Evolutionary conservation across 331 rosid genomes (phyloP), one percentile per base, ranked within the genome.

Genomic region (Pyrus hybrid): DNA sequence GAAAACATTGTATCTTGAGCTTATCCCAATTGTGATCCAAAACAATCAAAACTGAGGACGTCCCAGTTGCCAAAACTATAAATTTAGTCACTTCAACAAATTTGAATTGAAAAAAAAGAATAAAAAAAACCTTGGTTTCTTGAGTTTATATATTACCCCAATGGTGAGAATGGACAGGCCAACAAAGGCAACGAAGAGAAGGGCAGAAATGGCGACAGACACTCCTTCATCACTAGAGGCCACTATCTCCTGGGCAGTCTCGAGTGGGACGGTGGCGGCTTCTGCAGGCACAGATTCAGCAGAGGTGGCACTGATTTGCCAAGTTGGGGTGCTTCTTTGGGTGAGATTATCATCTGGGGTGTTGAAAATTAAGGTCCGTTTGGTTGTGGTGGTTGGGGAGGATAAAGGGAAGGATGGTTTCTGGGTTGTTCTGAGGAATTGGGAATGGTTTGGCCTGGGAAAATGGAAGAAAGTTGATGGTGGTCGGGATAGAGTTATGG

Each of bases 151-250:
- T 29, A 57, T 22, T 85, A 89, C 98, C 96, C 99, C 99, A 67
- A 92, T 17, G 26, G 97, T 87, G 79, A 95, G 92, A 67, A 83
- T 71, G 23, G 90, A 82, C 7, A 95, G 83, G 22, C 92, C 99
- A 79, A 90, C 13, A 78, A 95, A 95, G 16, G 93, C 99, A 67
- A 65, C 8, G 41, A 90, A 82, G 68, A 95, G 91, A 84, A 92
- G 99, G 14, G 43, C 77, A 1, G 91, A 84, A 4, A 92, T 70
- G 61, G 86, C 30, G 18, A 74, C 29, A 78, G 96, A 77, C 8
- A 80, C 85, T 25, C 88, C 85, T 37, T 83, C 90, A 45, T 83
- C 57, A 63, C 71, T 29, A 29, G 72, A 70, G 71, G 90, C 58
- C 54, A 84, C 84, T 32, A 92, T 77, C 82, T 92, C 80, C 72